phyloP scores from a whole-genome alignment of 192 early-diverging fungal genomes.

The Oehlia diaphana region DNA sequence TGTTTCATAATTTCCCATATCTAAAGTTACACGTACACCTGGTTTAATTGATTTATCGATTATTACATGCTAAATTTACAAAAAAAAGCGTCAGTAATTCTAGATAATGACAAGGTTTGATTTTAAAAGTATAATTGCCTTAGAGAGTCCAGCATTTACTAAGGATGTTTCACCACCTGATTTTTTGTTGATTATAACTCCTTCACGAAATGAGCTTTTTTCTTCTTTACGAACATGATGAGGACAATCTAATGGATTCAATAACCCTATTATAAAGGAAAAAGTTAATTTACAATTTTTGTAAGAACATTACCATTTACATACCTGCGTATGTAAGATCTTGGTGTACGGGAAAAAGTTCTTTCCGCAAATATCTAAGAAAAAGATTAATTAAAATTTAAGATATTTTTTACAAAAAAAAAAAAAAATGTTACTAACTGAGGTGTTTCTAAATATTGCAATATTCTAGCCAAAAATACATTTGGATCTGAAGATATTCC shows the following conservation, averaged over 20 bases:
- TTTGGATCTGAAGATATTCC: conserved; percentile 50
- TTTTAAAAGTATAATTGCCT: neutral
- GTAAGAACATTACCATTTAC: neutral
- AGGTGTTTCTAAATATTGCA: conserved; percentile 71
- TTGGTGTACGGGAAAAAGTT: conserved; percentile 64
- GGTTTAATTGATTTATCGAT: conserved; percentile 55
- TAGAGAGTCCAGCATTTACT: conserved; percentile 53
- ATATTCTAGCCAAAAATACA: conserved; percentile 62
- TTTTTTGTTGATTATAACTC: conserved; percentile 49
- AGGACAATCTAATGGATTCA: conserved; percentile 67
- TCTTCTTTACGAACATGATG: conserved; percentile 67
- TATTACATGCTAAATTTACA: conserved; percentile 36
- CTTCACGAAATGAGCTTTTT: conserved; percentile 58
- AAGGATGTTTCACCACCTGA: conserved; percentile 36
- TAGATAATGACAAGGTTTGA: neutral
- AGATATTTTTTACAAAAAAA: neutral
- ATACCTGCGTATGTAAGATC: conserved; percentile 63
- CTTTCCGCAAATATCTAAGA: conserved; percentile 59
- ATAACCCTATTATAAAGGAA: conserved; percentile 42
- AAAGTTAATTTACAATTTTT: neutral
- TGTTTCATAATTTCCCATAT: conserved; percentile 35
- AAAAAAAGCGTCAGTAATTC: neutral
- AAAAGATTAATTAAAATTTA: neutral
- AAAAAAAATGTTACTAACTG: conserved; percentile 40
- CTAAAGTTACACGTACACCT: conserved; percentile 63